Evolutionary conservation across 306 rosid species (phyloP), one percentile per base, ranked within the genome.

Genomic region (Vigna radiata): DNA sequence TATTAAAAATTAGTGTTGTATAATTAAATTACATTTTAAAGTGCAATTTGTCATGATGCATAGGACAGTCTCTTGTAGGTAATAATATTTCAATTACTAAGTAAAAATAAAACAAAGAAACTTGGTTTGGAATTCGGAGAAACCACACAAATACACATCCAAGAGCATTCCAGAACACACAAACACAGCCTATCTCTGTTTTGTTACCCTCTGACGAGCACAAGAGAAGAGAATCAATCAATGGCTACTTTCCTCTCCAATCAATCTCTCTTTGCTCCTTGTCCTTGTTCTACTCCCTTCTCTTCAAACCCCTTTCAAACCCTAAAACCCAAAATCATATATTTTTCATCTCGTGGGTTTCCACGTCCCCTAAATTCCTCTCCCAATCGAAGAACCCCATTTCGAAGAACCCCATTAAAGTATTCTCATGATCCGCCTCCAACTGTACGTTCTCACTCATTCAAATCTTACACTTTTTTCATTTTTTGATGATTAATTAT

Each of bases 161-260:
- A n/a, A 33, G 43, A 31, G 2, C 21, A 61, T 62, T n/a, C 5
- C 3, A 62, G 25, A 62, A 64, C 29, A 5, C 9, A 18, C 5
- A 1, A 0, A 9, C 2, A 29, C 6, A 23, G 1, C 23, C n/a
- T 12, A 36, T 7, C 23, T 29, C 66, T 25, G 17, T 6, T 15
- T 33, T 31, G 68, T 61, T 61, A 31, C 44, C 14, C 5, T 16
- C 11, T 41, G 4, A 9, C 6, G 15, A 14, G 7, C 19, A 17
- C 3, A 16, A 19, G 10, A 66, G 36, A 68, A 33, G 62, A 29
- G 49, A 18, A 64, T 23, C 52, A 27, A 77, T 12, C 15, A 72
- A 93, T 91, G 95, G 93, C 93, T 48, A 19, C 74, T 37, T 74
- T 77, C 73, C 80, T 87, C 36, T 70, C 83, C 1, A 94, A 79